Evolutionary conservation across 1,284 basidiomycete species (phyloP).

Genomic region (Ceratobasidium sp.): DNA sequence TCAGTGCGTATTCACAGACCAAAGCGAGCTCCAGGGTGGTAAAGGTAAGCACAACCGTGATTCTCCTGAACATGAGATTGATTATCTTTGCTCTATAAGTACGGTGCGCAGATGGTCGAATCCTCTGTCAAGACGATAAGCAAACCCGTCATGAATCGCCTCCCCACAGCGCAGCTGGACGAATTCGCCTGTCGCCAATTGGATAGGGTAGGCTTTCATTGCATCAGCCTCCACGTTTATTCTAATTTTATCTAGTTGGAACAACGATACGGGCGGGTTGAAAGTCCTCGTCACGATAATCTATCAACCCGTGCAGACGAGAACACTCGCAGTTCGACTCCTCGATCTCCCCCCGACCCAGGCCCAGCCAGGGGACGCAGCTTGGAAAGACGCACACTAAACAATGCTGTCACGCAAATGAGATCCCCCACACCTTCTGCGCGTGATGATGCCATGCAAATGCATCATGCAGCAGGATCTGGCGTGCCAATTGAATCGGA

Average conservation of each 20-base stretch:
- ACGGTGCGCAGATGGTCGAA: conserved; percentile 87
- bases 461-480: conserved; percentile 40
- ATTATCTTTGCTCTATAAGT: conserved; percentile 56
- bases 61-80: not conserved
- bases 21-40: conserved; percentile 80
- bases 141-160: conserved; percentile 78
- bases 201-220: conserved; percentile 62
- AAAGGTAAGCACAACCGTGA: conserved; percentile 56
- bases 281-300: conserved; percentile 12
- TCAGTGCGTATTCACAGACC: conserved; percentile 74
- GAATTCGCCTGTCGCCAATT: conserved; percentile 86
- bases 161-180: conserved; percentile 79
- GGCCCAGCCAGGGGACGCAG: conserved; percentile 28
- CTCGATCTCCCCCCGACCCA: conserved; percentile 28
- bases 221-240: conserved; percentile 36
- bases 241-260: conserved; percentile 33
- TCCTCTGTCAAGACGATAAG: conserved; percentile 82
- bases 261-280: conserved; percentile 34
- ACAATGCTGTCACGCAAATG: conserved; percentile 44
- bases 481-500: conserved; percentile 37
- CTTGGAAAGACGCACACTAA: conserved; percentile 41
- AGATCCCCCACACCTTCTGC: conserved; percentile 40
- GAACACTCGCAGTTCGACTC: conserved; percentile 26
- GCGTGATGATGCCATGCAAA: conserved; percentile 31
- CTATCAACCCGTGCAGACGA: not conserved